Base-by-base conservation (phyloP, 305 asterid species). In the Caryopteris hybrid region DNA sequence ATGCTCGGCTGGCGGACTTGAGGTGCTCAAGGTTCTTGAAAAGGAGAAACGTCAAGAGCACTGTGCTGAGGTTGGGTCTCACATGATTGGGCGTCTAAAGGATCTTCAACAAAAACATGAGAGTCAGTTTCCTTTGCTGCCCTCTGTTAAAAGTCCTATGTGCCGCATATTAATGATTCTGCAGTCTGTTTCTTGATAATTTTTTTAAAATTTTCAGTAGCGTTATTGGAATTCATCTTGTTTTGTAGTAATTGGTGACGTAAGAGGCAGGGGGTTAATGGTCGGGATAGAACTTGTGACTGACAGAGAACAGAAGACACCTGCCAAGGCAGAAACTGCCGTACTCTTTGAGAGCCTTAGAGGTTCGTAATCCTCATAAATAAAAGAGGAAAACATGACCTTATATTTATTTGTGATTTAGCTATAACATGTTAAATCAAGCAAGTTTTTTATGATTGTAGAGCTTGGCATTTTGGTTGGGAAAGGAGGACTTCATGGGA, bases 1-100 rank as follows among this genome's bases (percentile, higher is more conserved):
- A 10, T 94, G 99, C 81, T 94, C 97, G 8, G 97, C 96, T 55
- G 99, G 99, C 72, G 99, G 99, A 25, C 88, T 80, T 65, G 96
- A 92, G 0, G 97, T 94, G 42, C 96, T 94, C 68, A 87, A 74
- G 17, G 96, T 90, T 74, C 79, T 93, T 73, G 99, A 93, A 52
- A 79, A 81, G 71, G 99, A 93, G 78, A 74, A 87, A 68, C 96
- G 96, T 18, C 96, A 91, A 79, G 64, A 72, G 76, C 97, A 94
- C 64, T 91, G 97, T 76, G 85, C 92, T 43, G 85, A 76, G 53
- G 96, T 94, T 36, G 99, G 99, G 51, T 78, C 88, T 31, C 97
- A 86, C 81, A 86, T 94, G 85, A 79, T 86, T 62, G 83, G 75
- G 25, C 89, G 96, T 22, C 86, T 94, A 12, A 72, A 73, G 62